Evolutionary conservation across 441 rosid species (phyloP), one percentile per base, ranked within the genome.

Genomic region (Corymbia calophylla): DNA sequence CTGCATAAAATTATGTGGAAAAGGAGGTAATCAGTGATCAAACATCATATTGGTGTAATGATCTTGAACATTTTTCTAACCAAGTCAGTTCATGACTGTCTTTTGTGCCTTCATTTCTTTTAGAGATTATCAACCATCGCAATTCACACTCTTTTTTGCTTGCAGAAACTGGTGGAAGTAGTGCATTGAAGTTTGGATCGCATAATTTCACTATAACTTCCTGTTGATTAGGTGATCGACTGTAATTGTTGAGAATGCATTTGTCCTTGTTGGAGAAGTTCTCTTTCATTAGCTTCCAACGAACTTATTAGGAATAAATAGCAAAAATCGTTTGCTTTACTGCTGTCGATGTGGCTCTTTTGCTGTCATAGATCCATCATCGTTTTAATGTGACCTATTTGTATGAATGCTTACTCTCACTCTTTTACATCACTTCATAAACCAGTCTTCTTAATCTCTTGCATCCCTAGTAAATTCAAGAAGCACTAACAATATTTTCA

Each of bases 91-190:
- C 49, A 39, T 23, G 51, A 77, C 51, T 44, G 29, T 39, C 8
- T 21, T 62, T 77, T 44, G 51, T 77, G 17, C 48, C 82, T 77
- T 77, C 84, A 4, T 77, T 73, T 73, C 49, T 39, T 73, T 73
- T 21, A 39, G 51, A 77, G 64, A 54, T 18, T 86, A 54, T 58
- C 17, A 4, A 23, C 48, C 27, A 31, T 54, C 81, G 23, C 90
- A 44, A 35, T 86, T 31, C 31, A 39, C 44, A 68, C 58, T 85
- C 47, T 87, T 53, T 70, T 90, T 19, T 92, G 18, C 89, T 92
- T 87, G 87, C 98, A 95, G 98, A 92, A 92, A 87, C 64, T 91
- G 92, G 91, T 92, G 73, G 97, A 93, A 90, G 93, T 92, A 62
- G 89, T 94, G n/a, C 94, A 95, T 87, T 96, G 89, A 96, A 89